These are phyloP conservation scores for Leccinellum albellum DNA, from an alignment of 768 basidiomycete species.

Conservation along the genomic window DNA sequence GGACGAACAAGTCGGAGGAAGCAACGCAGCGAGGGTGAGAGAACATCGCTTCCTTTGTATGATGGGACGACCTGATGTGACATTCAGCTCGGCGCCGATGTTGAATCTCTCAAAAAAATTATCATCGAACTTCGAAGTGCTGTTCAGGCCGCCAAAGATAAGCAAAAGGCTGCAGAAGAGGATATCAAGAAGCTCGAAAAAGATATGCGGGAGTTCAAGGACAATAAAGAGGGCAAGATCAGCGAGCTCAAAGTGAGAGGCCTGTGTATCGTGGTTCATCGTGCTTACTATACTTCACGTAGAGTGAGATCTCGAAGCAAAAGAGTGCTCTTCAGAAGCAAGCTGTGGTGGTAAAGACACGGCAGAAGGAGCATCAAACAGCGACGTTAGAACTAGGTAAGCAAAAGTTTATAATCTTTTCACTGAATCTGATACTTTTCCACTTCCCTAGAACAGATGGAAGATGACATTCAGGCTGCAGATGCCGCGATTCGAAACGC, in stretches of 20 bases:
- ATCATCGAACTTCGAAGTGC: conserved; percentile 57
- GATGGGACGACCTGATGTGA: neutral
- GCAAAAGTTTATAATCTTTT: conserved; percentile 18
- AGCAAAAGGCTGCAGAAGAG: conserved; percentile 69
- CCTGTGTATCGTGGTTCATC: neutral
- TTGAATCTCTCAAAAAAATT: conserved; percentile 64
- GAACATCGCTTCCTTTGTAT: no score
- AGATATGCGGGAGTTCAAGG: conserved; percentile 98
- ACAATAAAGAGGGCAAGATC: conserved; percentile 97
- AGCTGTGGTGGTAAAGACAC: conserved; percentile 73
- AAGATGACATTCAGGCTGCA: conserved; percentile 26
- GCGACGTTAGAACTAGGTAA: conserved; percentile 83
- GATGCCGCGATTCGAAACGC: conserved; percentile 30
- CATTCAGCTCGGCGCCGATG: conserved; percentile 73
- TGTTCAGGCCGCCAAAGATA: conserved; percentile 63
- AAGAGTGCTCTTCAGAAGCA: conserved; percentile 81
- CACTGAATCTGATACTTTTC: neutral
- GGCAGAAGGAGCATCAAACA: conserved; percentile 88
- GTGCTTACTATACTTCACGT: neutral
- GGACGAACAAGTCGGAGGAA: conserved; percentile 81
- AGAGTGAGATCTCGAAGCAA: conserved; percentile 73
- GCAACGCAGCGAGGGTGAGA: conserved; percentile 84
- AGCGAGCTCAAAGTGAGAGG: conserved; percentile 79
- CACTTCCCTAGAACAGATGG: conserved; percentile 24
- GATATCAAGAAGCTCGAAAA: conserved; percentile 87